Percentiles rank a stretch among this genome's conserved stretches.
Evolutionary conservation across 2,329 filamentous ascomycete species (phyloP).

Genomic region (Claviceps arundinis): DNA sequence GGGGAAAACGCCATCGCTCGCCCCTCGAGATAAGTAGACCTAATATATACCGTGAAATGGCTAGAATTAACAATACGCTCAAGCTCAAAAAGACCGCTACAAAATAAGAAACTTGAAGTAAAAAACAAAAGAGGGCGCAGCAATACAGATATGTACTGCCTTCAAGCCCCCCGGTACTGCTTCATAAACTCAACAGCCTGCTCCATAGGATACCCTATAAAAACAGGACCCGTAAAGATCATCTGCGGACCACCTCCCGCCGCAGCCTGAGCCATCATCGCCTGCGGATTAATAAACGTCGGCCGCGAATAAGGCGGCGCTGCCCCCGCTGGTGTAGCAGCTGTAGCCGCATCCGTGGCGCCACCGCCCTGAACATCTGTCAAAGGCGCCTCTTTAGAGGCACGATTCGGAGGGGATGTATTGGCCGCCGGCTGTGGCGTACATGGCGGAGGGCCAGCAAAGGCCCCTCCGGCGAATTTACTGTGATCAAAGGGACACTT

Average conservation of each 20-base stretch:
- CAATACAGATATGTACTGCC: constrained; percentile 9
- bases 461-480: constrained; percentile 24
- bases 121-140: not conserved
- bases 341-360: not conserved
- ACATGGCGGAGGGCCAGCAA: constrained; percentile 14
- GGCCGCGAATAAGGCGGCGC: constrained; percentile 23
- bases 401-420: constrained; percentile 3
- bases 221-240: constrained; percentile 85
- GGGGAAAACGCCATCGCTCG: constrained; percentile 2
- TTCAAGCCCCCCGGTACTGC: constrained; percentile 27
- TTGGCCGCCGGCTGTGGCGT: constrained; percentile 8
- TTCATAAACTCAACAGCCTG: constrained; percentile 68
- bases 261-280: constrained; percentile 20
- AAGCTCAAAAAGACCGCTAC: not conserved
- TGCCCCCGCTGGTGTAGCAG: not conserved
- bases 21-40: constrained; percentile 1
- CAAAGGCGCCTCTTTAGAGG: constrained; percentile 9
- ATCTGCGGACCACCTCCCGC: constrained; percentile 44
- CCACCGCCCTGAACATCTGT: constrained; percentile 6
- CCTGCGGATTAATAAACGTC: constrained; percentile 36
- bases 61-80: not conserved
- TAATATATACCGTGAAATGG: too few species aligned
- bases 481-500: constrained; percentile 49
- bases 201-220: constrained; percentile 80
- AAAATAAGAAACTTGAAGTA: not conserved